Base-by-base conservation (phyloP, 306 rosid genomes). In the Leucaena leucocephala region DNA sequence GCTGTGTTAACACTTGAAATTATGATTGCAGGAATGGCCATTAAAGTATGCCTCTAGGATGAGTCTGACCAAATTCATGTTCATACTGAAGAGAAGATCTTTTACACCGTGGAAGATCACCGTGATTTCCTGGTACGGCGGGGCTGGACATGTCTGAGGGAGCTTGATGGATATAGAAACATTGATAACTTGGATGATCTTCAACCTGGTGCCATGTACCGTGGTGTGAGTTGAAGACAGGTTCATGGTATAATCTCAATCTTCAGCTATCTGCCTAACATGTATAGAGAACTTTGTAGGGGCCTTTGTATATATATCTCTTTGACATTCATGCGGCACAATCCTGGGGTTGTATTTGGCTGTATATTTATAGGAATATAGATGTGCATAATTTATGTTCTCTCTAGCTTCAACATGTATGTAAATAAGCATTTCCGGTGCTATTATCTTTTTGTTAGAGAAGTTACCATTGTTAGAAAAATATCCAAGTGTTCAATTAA, bases 131-230 rank as follows among this genome's bases (percentile, higher is more conserved):
- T 94, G 81, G 72, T 87, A 9, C 93, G 93, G 40, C 90, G 95
- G 40, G 91, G 88, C 48, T 94, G 97, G 98, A 79, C 92, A 36
- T 65, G 87, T 77, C 90, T 94, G 4, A 80, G 94, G 83, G 98
- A 92, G 85, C 83, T 88, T 78, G 93, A 92, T 19, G 89, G 92
- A 43, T 92, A 88, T 76, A 89, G 94, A 82, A 89, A 84, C 81
- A 88, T 92, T 34, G 97, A 92, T 66, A 92, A 88, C 66, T 85
- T 94, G 92, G 98, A 92, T 83, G 97, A 94, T 82, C 97, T 94
- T 75, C 92, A 91, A 49, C 95, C 97, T 38, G 97, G 93, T 84
- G 97, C 91, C 49, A 81, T 91, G 43, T 94, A 92, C 52, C 96
- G 97, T 16, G 98, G 98, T 46, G 85, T 88, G 80, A 89, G 68